These are phyloP conservation scores for Trichoderma asperellum DNA, from an alignment of 2,329 filamentous ascomycete species.

Conservation along the genomic window DNA sequence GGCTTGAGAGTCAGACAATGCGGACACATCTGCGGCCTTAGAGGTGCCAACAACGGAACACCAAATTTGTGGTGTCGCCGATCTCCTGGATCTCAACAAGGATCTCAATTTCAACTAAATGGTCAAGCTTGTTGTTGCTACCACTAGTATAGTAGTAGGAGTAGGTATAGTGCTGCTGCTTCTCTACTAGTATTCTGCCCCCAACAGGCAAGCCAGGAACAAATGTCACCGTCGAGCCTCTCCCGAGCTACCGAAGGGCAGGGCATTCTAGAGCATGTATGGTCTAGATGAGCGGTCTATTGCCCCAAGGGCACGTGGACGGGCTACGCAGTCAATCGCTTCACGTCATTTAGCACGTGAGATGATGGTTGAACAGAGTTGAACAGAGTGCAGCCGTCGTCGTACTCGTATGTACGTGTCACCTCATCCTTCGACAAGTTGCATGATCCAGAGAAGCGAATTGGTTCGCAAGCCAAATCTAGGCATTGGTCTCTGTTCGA, in stretches of 20 bases:
- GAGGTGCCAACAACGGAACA: neutral
- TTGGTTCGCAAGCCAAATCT: neutral
- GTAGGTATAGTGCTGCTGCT: neutral
- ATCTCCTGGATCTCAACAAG: constrained; percentile 21
- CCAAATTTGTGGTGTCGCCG: constrained; percentile 20
- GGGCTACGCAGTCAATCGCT: neutral
- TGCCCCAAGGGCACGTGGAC: constrained; percentile 10
- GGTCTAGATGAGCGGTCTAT: constrained; percentile 12
- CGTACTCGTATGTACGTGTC: neutral
- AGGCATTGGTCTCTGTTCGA: neutral
- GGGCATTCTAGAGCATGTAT: constrained; percentile 11
- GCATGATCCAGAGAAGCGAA: neutral
- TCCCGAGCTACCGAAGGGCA: neutral
- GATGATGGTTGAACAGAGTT: neutral
- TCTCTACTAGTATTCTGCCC: neutral
- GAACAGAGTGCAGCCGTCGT: neutral
- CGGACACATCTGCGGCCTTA: neutral
- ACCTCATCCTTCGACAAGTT: neutral
- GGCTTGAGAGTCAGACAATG: constrained; percentile 10
- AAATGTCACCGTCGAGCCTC: neutral
- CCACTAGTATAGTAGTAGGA: neutral
- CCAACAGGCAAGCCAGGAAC: constrained; percentile 13
- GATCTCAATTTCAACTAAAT: constrained; percentile 9
- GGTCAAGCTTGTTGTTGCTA: neutral
- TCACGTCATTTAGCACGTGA: constrained; percentile 3